Percentiles rank a stretch among this genome's conserved stretches.
phyloP scores from a whole-genome alignment of 1,139 yeast genomes.

The Candida sp. region DNA sequence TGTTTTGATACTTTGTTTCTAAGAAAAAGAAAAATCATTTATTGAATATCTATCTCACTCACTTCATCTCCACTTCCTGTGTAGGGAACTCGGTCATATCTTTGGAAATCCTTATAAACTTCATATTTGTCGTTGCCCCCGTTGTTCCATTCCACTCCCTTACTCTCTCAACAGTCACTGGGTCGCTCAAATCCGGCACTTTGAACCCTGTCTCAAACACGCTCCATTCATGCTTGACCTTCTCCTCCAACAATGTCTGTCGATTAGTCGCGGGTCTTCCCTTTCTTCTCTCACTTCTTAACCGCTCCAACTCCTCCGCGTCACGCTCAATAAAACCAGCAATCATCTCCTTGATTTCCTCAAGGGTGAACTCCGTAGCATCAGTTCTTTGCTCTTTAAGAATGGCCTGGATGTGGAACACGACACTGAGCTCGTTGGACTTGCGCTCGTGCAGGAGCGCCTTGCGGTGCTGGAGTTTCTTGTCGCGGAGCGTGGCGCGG shows the following conservation, averaged over 20 bases:
- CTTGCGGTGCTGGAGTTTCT: conserved; percentile 59
- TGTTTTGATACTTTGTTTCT: too few relatives aligned
- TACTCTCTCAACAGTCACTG: conserved; percentile 59
- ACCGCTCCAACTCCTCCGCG: conserved; percentile 68
- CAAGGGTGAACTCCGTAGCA: conserved; percentile 49
- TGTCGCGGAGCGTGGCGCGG: conserved; percentile 85
- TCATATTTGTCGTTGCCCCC: conserved; percentile 77
- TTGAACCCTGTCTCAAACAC: conserved; percentile 75
- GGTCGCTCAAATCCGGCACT: conserved; percentile 74
- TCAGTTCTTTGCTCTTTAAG: conserved; percentile 48
- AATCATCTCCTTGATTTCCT: conserved; percentile 65
- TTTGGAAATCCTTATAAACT: conserved; percentile 41
- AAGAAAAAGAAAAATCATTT: too few relatives aligned
- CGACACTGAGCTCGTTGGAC: conserved; percentile 58
- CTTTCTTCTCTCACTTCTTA: conserved; percentile 68
- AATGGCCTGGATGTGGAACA: conserved; percentile 68
- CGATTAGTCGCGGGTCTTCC: conserved; percentile 85
- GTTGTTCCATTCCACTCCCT: conserved; percentile 81
- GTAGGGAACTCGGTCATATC: conserved; percentile 33
- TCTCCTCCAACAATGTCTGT: conserved; percentile 69
- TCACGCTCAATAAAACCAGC: conserved; percentile 69
- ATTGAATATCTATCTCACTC: too few relatives aligned
- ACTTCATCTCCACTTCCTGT: conserved; percentile 27
- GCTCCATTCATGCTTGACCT: conserved; percentile 60
- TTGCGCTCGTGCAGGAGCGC: conserved; percentile 66